A percentile compares a stretch with the other conserved stretches of the same genome.
phyloP scores from a whole-genome alignment of 2,329 filamentous ascomycete species.

The Diaporthe velutina region DNA sequence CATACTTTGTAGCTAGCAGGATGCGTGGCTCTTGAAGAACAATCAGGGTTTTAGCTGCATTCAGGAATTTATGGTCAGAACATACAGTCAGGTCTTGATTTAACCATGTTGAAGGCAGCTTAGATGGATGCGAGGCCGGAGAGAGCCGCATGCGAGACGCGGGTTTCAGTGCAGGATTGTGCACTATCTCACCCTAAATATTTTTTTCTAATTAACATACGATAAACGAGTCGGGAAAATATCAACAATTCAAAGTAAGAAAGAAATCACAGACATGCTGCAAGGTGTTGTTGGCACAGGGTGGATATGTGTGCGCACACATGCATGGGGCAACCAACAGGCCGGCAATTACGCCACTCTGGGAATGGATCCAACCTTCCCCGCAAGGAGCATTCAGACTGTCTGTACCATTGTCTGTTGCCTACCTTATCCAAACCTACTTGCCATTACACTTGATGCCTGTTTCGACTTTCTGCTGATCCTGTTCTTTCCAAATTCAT shows the following conservation, averaged over 20 bases:
- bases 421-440: neutral
- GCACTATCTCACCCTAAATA: too few relatives aligned
- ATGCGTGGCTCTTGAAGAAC: neutral
- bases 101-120: neutral
- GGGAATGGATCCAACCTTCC: neutral
- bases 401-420: neutral
- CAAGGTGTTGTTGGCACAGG: neutral
- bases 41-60: neutral
- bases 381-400: neutral
- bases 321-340: neutral
- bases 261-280: neutral
- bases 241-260: neutral
- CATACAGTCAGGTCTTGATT: neutral
- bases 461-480: neutral
- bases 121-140: neutral
- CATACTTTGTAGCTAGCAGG: neutral
- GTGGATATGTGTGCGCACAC: neutral
- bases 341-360: neutral
- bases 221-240: too few relatives aligned
- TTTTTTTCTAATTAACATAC: too few relatives aligned
- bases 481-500: fast-evolving
- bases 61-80: neutral
- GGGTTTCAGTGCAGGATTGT: too few relatives aligned
- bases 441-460: too few relatives aligned
- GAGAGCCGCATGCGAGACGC: neutral